A percentile compares a stretch with the other conserved stretches of the same genome.
Evolutionary conservation across 2,329 filamentous ascomycete genomes (phyloP).

Genomic region (Xylariaceae sp.): DNA sequence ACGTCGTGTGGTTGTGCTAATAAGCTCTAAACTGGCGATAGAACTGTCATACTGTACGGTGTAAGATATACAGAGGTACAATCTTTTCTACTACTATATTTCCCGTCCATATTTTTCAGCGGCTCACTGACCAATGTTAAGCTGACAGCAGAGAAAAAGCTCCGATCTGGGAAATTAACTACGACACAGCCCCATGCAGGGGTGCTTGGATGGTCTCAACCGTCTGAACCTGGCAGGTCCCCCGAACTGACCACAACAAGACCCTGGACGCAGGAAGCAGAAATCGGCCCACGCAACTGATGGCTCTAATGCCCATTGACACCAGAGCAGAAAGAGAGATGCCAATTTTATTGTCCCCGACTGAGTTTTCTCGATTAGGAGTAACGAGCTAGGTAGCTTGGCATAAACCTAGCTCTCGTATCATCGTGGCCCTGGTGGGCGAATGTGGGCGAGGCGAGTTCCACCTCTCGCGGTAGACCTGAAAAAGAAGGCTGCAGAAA

Average conservation of each 20-base stretch:
- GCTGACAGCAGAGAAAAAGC: neutral
- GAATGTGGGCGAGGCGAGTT: conserved; percentile 21
- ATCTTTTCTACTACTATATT: no score
- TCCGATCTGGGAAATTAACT: conserved; percentile 24
- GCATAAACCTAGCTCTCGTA: conserved; percentile 19
- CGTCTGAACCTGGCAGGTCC: conserved; percentile 16
- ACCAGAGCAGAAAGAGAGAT: conserved; percentile 11
- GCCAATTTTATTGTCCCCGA: conserved; percentile 23
- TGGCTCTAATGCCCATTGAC: no score
- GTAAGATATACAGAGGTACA: no score
- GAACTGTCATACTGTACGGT: neutral
- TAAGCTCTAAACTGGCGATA: neutral
- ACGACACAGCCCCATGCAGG: conserved; percentile 25
- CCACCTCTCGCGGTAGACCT: conserved; percentile 17
- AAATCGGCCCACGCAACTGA: conserved; percentile 12
- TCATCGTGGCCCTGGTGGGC: conserved; percentile 15
- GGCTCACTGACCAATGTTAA: conserved; percentile 20
- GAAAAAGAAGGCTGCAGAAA: conserved; percentile 19
- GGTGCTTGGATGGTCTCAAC: neutral
- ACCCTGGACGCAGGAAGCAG: conserved; percentile 14
- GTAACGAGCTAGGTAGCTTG: conserved; percentile 20
- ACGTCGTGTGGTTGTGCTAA: no score
- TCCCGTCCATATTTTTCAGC: no score
- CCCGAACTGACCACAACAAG: neutral
- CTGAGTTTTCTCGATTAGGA: conserved; percentile 8